These are phyloP conservation scores for Phytophthora pistaciae DNA, from an alignment of 352 stramenopile species.

Conservation along the genomic window DNA sequence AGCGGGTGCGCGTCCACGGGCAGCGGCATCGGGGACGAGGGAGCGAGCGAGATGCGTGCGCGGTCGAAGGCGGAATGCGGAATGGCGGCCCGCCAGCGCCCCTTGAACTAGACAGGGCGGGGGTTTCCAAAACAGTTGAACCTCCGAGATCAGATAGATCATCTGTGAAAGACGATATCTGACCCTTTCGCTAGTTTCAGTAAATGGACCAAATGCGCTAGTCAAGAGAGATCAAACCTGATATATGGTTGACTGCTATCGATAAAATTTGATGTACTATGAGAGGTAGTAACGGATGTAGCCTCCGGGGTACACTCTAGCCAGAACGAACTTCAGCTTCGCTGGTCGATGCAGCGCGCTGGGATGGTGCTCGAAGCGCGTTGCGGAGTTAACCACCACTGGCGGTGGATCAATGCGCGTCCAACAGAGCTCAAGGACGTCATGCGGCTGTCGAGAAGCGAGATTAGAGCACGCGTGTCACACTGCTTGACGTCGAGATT, in stretches of 20 bases:
- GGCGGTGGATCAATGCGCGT: not conserved
- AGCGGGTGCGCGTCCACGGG: slow-evolving; percentile 21
- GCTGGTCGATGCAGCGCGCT: not conserved
- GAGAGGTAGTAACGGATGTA: not conserved
- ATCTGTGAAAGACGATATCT: not conserved
- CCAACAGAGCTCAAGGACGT: not conserved
- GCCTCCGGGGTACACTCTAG: not conserved
- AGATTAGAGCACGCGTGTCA: not conserved
- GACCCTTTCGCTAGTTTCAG: not conserved
- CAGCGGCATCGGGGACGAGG: slow-evolving; percentile 26
- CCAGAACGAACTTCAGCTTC: slow-evolving; percentile 1
- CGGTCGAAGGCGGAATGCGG: slow-evolving; percentile 15
- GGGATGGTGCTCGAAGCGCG: not conserved
- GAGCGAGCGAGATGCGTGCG: not conserved
- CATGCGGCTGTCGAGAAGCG: not conserved
- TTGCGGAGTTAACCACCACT: too few species aligned
- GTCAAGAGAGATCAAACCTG: too few species aligned
- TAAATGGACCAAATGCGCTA: not conserved
- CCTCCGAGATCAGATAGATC: slow-evolving; percentile 5
- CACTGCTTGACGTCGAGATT: not conserved
- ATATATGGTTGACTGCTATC: too few species aligned
- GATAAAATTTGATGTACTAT: not conserved
- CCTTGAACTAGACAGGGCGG: slow-evolving; percentile 8
- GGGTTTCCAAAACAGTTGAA: slow-evolving; percentile 33
- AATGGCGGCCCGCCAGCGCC: slow-evolving; percentile 17